These are phyloP conservation scores for Rhizopogon roseolus DNA, from an alignment of 768 basidiomycete species.

Conservation along the genomic window DNA sequence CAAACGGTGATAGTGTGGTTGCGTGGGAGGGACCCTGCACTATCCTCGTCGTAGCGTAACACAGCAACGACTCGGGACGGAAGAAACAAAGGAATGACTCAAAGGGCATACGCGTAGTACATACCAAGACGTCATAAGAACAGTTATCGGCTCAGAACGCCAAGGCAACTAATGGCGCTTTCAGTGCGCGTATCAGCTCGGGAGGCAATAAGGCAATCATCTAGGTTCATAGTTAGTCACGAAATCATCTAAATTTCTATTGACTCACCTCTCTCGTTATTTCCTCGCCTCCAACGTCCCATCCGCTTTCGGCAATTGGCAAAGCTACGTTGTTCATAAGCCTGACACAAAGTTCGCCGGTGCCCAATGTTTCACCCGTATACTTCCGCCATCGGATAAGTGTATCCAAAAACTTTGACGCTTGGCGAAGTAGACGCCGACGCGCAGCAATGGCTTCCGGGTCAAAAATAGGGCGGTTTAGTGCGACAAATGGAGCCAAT, in stretches of 20 bases:
- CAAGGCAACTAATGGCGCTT: slow-evolving; percentile 8
- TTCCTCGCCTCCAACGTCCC: slow-evolving; percentile 84
- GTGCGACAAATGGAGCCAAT: slow-evolving; percentile 44
- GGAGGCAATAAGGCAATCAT: slow-evolving; percentile 15
- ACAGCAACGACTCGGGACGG: slow-evolving; percentile 15
- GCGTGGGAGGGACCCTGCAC: slow-evolving; percentile 25
- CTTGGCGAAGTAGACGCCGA: slow-evolving; percentile 58
- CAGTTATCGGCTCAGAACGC: slow-evolving; percentile 8
- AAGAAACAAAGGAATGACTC: not conserved
- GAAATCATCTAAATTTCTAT: not conserved
- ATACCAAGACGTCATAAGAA: slow-evolving; percentile 1
- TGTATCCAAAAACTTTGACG: slow-evolving; percentile 70
- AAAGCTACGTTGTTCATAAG: slow-evolving; percentile 58
- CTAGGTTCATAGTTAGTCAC: slow-evolving; percentile 11
- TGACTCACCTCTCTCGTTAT: slow-evolving; percentile 51
- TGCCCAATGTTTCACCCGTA: slow-evolving; percentile 52
- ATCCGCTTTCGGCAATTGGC: slow-evolving; percentile 67
- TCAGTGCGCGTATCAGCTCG: slow-evolving; percentile 20
- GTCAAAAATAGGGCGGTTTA: slow-evolving; percentile 53
- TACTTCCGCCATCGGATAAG: slow-evolving; percentile 75
- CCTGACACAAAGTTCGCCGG: slow-evolving; percentile 49
- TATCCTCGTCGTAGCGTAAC: slow-evolving; percentile 28
- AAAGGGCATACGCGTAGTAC: slow-evolving; percentile 5
- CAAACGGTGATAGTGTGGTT: slow-evolving; percentile 35
- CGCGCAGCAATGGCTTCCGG: slow-evolving; percentile 73